Percentiles rank a stretch among this genome's conserved stretches.
Conservation (phyloP, 306 rosid genomes). For the Vigna angularis region DNA sequence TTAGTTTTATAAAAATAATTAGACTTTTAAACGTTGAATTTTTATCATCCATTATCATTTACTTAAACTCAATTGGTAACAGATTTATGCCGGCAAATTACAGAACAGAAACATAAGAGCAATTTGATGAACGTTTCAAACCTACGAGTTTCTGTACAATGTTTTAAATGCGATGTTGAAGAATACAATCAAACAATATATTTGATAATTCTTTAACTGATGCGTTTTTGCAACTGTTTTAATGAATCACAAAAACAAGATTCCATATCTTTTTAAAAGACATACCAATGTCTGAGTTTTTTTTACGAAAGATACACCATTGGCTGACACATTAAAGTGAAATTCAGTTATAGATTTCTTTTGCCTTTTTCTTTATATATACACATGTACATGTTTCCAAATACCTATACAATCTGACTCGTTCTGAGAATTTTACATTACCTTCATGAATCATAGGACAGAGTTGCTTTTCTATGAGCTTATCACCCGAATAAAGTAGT, state of each 20-base stretch:
- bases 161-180: background rate
- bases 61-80: too few species aligned
- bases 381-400: constrained; percentile 17
- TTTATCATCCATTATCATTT: too few species aligned
- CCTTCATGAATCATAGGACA: background rate
- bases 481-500: constrained; percentile 25
- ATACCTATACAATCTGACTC: constrained; percentile 33
- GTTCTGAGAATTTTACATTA: background rate
- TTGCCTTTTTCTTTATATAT: constrained; percentile 38
- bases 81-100: too few species aligned
- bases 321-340: constrained; percentile 33
- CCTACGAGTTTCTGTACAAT: too few species aligned
- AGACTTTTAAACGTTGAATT: too few species aligned
- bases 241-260: background rate
- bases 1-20: too few species aligned
- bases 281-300: background rate
- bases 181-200: background rate
- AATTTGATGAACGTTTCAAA: background rate
- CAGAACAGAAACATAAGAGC: too few species aligned
- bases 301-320: background rate
- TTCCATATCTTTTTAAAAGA: constrained; percentile 21
- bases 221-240: background rate
- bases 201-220: background rate
- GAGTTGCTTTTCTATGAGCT: constrained; percentile 3
- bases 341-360: constrained; percentile 33